These are phyloP conservation scores for Podila epigama DNA, from an alignment of 192 early-diverging fungal genomes.

Conservation along the genomic window DNA sequence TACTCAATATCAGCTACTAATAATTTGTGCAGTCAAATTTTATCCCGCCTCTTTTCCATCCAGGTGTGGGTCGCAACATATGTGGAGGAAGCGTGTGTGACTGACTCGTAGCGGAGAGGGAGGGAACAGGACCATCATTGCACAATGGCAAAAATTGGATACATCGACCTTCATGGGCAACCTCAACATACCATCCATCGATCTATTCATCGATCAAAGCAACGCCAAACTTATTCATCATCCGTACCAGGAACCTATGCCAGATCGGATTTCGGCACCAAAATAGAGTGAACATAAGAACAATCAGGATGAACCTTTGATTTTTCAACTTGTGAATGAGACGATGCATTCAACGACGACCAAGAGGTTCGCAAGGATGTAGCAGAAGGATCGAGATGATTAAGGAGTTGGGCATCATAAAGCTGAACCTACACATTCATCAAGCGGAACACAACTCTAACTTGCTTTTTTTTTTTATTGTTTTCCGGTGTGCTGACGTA, in stretches of 20 bases:
- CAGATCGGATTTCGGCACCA: neutral
- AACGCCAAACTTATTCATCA: neutral
- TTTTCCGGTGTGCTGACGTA: too few relatives aligned
- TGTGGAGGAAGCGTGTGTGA: constrained; percentile 1
- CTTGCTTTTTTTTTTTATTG: too few relatives aligned
- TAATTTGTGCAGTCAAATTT: neutral
- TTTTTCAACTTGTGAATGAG: too few relatives aligned
- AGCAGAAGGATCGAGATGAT: too few relatives aligned
- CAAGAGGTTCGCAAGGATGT: too few relatives aligned
- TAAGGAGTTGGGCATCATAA: neutral
- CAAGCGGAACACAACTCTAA: too few relatives aligned
- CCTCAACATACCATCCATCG: neutral
- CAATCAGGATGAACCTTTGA: neutral
- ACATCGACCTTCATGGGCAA: too few relatives aligned
- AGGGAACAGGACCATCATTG: neutral
- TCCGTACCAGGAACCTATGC: neutral
- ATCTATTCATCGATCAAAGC: neutral
- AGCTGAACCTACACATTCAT: neutral
- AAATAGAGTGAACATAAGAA: neutral
- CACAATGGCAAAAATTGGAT: neutral
- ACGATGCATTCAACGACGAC: too few relatives aligned
- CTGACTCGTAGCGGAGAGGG: neutral
- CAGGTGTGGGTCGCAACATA: constrained; percentile 1
- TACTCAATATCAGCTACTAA: neutral
- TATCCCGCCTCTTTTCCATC: constrained; percentile 2